Conservation (phyloP, 352 stramenopile genomes). For the Phytophthora kernoviae region DNA sequence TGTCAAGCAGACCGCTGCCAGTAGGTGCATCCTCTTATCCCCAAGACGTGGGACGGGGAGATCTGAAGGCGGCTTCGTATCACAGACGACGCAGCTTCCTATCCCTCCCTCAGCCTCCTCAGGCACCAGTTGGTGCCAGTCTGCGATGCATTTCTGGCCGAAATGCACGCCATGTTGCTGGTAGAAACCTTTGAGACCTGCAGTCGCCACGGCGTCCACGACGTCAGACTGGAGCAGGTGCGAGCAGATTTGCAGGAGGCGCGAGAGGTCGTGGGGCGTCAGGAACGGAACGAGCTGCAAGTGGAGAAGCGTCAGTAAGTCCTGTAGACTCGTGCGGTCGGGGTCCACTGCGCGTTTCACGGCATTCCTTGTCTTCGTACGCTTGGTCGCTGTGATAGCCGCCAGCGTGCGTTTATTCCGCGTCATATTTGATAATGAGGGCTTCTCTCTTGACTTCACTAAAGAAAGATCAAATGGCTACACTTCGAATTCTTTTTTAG, state of each 20-base stretch:
- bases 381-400: neutral
- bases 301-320: constrained; percentile 30
- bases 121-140: constrained; percentile 33
- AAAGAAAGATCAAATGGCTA: too few species aligned
- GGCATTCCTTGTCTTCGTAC: neutral
- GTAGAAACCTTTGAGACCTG: constrained; percentile 21
- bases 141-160: constrained; percentile 24
- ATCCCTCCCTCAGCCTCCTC: constrained; percentile 21
- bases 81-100: constrained; percentile 15
- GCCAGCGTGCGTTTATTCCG: too few species aligned
- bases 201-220: constrained; percentile 17
- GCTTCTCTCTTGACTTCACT: too few species aligned
- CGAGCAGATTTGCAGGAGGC: constrained; percentile 16
- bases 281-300: constrained; percentile 31
- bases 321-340: constrained; percentile 5
- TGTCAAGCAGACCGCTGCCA: constrained; percentile 20
- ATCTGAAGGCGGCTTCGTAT: constrained; percentile 13
- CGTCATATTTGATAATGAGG: too few species aligned
- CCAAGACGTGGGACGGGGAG: constrained; percentile 17
- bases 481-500: too few species aligned
- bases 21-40: constrained; percentile 18
- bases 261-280: constrained; percentile 23
- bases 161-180: constrained; percentile 16
- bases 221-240: constrained; percentile 5
- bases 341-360: neutral